Conservation (phyloP, 306 rosid genomes). For the Hippophae rhamnoides region DNA sequence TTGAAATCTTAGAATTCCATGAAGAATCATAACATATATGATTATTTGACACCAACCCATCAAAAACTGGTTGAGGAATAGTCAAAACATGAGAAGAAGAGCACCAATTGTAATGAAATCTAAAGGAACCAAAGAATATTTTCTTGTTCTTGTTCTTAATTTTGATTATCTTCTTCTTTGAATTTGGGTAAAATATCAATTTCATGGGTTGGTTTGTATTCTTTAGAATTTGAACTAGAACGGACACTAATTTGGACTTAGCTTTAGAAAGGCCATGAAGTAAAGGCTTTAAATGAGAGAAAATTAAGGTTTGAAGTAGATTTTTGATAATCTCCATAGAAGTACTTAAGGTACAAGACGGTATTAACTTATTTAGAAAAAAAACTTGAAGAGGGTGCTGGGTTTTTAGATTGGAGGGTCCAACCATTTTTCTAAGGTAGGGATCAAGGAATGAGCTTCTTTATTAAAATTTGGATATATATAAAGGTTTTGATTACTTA, state of each 20-base stretch:
- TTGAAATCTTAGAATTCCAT: constrained; percentile 25
- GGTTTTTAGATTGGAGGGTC: constrained; percentile 31
- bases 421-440: constrained; percentile 29
- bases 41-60: constrained; percentile 18
- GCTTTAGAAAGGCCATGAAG: constrained; percentile 35
- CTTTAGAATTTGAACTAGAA: constrained; percentile 20
- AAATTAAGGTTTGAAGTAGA: constrained; percentile 47
- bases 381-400: constrained; percentile 40
- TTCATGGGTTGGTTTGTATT: constrained; percentile 21
- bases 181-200: constrained; percentile 1
- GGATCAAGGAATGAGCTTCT: background rate
- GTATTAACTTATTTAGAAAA: constrained; percentile 23
- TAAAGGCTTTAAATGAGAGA: constrained; percentile 48
- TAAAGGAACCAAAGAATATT: constrained; percentile 62
- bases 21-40: constrained; percentile 34
- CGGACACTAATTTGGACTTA: constrained; percentile 25
- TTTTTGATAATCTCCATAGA: constrained; percentile 45
- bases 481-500: constrained; percentile 22
- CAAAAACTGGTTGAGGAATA: constrained; percentile 34
- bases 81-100: constrained; percentile 60
- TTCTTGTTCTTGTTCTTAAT: constrained; percentile 29
- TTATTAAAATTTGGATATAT: constrained; percentile 2
- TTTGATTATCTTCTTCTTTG: constrained; percentile 10
- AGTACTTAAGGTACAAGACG: constrained; percentile 27
- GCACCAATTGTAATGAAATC: constrained; percentile 85